Percentiles rank a stretch among this genome's conserved stretches.
Conservation (phyloP, 2,329 filamentous ascomycete species). For the Zasmidium citrigriseum region DNA sequence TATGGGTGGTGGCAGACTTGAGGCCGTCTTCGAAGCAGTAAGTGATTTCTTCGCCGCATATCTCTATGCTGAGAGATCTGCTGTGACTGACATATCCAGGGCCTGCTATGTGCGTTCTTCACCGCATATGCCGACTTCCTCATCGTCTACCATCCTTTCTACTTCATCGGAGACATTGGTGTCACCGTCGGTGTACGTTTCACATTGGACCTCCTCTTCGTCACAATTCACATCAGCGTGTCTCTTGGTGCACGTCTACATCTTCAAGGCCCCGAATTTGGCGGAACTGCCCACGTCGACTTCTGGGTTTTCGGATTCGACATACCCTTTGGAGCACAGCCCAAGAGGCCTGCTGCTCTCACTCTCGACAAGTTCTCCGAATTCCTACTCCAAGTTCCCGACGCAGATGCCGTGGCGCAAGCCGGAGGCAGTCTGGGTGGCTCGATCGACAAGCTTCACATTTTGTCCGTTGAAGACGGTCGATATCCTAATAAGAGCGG, state of each 20-base stretch:
- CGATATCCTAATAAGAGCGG: slow-evolving; percentile 2
- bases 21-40: slow-evolving; percentile 6
- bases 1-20: slow-evolving; percentile 11
- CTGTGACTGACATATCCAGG: too few species aligned
- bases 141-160: slow-evolving; percentile 13
- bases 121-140: slow-evolving; percentile 9
- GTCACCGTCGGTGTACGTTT: slow-evolving; percentile 7
- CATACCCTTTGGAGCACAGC: neutral
- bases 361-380: neutral
- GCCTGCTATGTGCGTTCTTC: slow-evolving; percentile 6
- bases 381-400: neutral
- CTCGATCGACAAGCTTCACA: slow-evolving; percentile 4
- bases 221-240: slow-evolving; percentile 5
- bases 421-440: too few species aligned
- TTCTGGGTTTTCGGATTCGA: slow-evolving; percentile 6
- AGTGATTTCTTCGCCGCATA: neutral
- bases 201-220: slow-evolving; percentile 6
- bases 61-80: neutral
- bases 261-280: slow-evolving; percentile 4
- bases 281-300: slow-evolving; percentile 4
- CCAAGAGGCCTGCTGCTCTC: neutral
- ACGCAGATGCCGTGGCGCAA: neutral
- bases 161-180: slow-evolving; percentile 8
- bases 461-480: slow-evolving; percentile 8
- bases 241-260: slow-evolving; percentile 1